Evolutionary conservation across 805 yeast genomes (phyloP), one percentile per base, ranked within the genome.

Genomic region (Suhomyces sp.): DNA sequence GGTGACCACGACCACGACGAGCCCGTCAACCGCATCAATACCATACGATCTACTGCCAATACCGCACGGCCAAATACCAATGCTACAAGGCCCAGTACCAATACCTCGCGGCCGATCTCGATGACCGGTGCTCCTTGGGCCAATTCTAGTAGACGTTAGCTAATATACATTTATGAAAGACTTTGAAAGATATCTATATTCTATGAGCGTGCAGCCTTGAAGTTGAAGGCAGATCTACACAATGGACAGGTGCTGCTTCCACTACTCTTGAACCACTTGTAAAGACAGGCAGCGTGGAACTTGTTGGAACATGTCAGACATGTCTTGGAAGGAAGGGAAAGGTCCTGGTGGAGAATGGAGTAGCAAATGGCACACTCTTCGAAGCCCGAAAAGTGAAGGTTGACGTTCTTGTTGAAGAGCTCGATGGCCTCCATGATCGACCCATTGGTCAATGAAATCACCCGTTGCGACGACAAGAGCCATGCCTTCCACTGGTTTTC

Each of bases 331-430:
- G 99, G 99, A 53, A 94, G 78, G 6, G 96, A 87, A 62, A 88
- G 89, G 63, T 91, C 97, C 56, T 88, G 91, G 65, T 92, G 96
- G 57, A 94, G 73, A 52, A 93, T 87, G 13, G 96, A 88, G 68
- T 94, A 94, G 68, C 99, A 94, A 60, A 94, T 91, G 2, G 98
- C 96, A 79, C 99, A 94, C 55, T 93, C 98, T 63, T 90, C 97
- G 58, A 90, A 91, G 0, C 97, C 97, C 7, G 92, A 88, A 68
- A 96, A 92, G 65, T 92, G 96, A 60, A 88, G 77, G 51, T 83
- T 81, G 49, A 90, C 91, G 62, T 93, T 90, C 60, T 83, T 84
- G 62, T 82, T 82, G 68, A 87, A 85, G 35, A 86, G 74, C 54
- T 83, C 85, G 48, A 88, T 76, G 2, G 91, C 85, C 38, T 86